Conservation (phyloP, 148 eudicot genomes). For the Silene uniflora region DNA sequence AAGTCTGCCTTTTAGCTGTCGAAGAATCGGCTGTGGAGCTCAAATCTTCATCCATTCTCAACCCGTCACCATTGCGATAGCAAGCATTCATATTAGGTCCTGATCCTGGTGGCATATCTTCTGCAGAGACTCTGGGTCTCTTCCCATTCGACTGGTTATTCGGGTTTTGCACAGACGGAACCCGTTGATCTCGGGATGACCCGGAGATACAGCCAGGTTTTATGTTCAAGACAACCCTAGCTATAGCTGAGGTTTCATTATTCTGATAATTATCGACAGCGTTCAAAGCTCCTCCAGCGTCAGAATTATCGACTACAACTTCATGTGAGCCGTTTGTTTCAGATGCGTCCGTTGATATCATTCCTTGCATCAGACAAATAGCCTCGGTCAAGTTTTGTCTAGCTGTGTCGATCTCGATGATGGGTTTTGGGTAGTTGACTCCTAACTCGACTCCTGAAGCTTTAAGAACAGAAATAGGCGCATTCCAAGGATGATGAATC, state of each 20-base stretch:
- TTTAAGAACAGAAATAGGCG: slow-evolving; percentile 62
- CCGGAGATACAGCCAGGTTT: slow-evolving; percentile 39
- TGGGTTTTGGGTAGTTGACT: slow-evolving; percentile 75
- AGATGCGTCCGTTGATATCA: slow-evolving; percentile 38
- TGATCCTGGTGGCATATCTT: slow-evolving; percentile 22
- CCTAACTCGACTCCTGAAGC: slow-evolving; percentile 91
- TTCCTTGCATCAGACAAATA: slow-evolving; percentile 54
- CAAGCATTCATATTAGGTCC: slow-evolving; percentile 23
- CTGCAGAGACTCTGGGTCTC: slow-evolving; percentile 40
- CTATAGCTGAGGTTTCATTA: not conserved
- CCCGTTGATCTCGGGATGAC: slow-evolving; percentile 81
- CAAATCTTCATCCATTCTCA: slow-evolving; percentile 54
- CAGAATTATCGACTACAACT: slow-evolving; percentile 71
- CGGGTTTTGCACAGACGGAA: slow-evolving; percentile 57
- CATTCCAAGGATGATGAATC: slow-evolving; percentile 99
- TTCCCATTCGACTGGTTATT: slow-evolving; percentile 42
- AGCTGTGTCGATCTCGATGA: slow-evolving; percentile 69
- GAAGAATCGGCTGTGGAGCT: slow-evolving; percentile 85
- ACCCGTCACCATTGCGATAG: slow-evolving; percentile 28
- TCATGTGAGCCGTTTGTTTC: slow-evolving; percentile 45
- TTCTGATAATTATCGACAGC: slow-evolving; percentile 36
- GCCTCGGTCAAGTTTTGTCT: slow-evolving; percentile 62
- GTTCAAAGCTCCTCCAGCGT: slow-evolving; percentile 4
- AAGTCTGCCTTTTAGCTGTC: slow-evolving; percentile 52
- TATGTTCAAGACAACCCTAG: slow-evolving; percentile 35